phyloP scores from a whole-genome alignment of 352 stramenopile genomes.

The Saprolegnia diclina region DNA sequence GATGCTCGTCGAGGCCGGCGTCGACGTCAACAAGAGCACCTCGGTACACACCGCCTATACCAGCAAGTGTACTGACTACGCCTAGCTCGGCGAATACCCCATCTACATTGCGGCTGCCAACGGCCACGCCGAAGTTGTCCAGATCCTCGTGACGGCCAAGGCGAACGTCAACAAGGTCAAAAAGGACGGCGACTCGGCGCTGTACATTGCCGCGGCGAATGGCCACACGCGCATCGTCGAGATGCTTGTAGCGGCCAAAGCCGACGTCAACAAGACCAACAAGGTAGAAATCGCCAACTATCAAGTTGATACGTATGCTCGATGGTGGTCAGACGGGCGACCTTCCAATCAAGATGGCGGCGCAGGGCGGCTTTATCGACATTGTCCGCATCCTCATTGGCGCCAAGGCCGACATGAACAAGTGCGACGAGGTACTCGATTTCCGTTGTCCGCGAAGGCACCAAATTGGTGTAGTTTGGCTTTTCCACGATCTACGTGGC shows the following conservation, averaged over 20 bases:
- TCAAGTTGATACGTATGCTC: neutral
- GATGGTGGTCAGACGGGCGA: neutral
- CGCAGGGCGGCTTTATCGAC: neutral
- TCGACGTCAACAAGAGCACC: neutral
- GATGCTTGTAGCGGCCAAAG: neutral
- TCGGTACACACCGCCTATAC: neutral
- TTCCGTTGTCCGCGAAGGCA: neutral
- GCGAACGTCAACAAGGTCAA: constrained; percentile 8
- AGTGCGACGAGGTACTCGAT: neutral
- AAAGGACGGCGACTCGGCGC: neutral
- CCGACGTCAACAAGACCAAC: constrained; percentile 10
- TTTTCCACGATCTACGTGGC: constrained; percentile 6
- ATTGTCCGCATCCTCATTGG: constrained; percentile 1
- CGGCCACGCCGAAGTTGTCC: constrained; percentile 7
- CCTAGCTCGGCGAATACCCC: constrained; percentile 1
- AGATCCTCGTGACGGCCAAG: constrained; percentile 8
- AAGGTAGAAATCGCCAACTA: neutral
- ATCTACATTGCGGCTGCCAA: constrained; percentile 16
- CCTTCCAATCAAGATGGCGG: constrained; percentile 5
- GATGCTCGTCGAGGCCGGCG: constrained; percentile 9
- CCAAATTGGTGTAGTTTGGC: neutral
- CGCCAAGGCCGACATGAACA: constrained; percentile 8
- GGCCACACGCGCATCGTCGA: constrained; percentile 10
- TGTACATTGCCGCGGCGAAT: constrained; percentile 6
- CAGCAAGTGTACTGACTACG: neutral